These are phyloP conservation scores for Aspergillus novofumigatus DNA, from an alignment of 2,329 filamentous ascomycete species.

Conservation along the genomic window DNA sequence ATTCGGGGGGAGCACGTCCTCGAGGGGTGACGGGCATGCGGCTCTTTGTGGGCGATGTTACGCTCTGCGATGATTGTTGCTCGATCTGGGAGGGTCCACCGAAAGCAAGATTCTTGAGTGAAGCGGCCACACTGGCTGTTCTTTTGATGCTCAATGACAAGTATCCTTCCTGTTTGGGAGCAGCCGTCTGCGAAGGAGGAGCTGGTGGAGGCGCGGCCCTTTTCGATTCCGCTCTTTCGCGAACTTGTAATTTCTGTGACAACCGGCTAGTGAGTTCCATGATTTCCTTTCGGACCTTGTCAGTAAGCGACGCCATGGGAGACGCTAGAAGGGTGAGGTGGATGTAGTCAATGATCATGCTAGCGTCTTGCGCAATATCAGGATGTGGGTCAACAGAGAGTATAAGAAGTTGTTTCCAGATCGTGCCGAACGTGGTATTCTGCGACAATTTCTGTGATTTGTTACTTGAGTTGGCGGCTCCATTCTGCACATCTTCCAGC, in stretches of 20 bases:
- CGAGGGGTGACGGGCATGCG: conserved; percentile 42
- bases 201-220: conserved; percentile 40
- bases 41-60: conserved; percentile 28
- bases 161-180: conserved; percentile 57
- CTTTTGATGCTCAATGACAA: conserved; percentile 57
- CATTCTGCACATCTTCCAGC: conserved; percentile 17
- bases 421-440: conserved; percentile 86
- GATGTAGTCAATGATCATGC: conserved; percentile 79
- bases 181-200: conserved; percentile 43
- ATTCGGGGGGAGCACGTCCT: conserved; percentile 53
- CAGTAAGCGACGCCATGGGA: conserved; percentile 65
- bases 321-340: conserved; percentile 75
- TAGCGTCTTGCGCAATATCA: conserved; percentile 82
- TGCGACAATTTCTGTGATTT: conserved; percentile 53
- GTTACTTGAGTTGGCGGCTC: conserved; percentile 20
- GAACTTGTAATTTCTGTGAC: conserved; percentile 37
- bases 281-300: conserved; percentile 67
- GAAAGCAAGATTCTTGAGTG: conserved; percentile 58
- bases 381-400: conserved; percentile 92
- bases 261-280: conserved; percentile 32
- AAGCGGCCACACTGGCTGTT: conserved; percentile 62
- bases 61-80: conserved; percentile 21
- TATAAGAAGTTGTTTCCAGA: conserved; percentile 90
- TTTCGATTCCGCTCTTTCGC: conserved; percentile 31
- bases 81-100: conserved; percentile 42